These are phyloP conservation scores for Fremontodendron californicum DNA, from an alignment of 345 rosid species.

Conservation along the genomic window DNA sequence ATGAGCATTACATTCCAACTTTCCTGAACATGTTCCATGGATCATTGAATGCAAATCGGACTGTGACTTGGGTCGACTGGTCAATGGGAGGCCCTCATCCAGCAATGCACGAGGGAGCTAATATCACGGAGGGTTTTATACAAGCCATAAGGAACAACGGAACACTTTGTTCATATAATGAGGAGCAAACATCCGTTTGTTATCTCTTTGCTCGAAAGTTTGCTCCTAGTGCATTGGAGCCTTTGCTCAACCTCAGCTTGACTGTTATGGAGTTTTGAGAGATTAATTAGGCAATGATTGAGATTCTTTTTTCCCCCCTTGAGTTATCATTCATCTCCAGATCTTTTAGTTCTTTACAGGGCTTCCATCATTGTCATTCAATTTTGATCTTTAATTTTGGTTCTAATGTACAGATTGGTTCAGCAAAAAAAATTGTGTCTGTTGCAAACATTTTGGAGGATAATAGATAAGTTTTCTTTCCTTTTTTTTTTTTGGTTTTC, in stretches of 20 bases:
- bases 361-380: background rate
- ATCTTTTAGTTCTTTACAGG: background rate
- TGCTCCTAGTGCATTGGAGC: constrained; percentile 62
- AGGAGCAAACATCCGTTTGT: constrained; percentile 56
- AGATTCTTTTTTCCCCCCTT: background rate
- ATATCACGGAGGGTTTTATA: constrained; percentile 61
- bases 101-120: constrained; percentile 45
- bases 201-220: constrained; percentile 92
- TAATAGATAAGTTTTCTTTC: background rate
- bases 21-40: constrained; percentile 80
- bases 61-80: constrained; percentile 90
- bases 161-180: constrained; percentile 63
- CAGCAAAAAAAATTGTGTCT: background rate
- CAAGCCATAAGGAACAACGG: constrained; percentile 57
- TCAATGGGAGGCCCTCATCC: constrained; percentile 89
- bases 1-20: constrained; percentile 89
- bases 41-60: constrained; percentile 57
- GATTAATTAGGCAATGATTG: background rate
- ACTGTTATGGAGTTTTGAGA: constrained; percentile 61
- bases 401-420: background rate
- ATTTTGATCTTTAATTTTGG: background rate
- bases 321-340: background rate
- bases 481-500: too few relatives aligned
- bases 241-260: constrained; percentile 64
- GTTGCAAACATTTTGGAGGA: background rate